These are phyloP conservation scores for Aschersonia sp. DNA, from an alignment of 2,329 filamentous ascomycete genomes.

Conservation along the genomic window DNA sequence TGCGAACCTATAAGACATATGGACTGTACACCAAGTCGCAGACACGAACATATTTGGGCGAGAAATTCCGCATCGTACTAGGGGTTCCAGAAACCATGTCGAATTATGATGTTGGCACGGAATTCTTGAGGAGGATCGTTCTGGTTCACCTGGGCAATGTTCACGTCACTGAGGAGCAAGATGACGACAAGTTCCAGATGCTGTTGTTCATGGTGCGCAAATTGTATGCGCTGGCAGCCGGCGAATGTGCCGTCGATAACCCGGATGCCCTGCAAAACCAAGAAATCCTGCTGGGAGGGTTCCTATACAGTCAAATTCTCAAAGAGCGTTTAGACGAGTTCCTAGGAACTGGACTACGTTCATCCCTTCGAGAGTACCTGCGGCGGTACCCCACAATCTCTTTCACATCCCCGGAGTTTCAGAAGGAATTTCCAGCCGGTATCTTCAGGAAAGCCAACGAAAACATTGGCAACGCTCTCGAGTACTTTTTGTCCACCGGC, in stretches of 20 bases:
- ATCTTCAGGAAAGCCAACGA: conserved; percentile 75
- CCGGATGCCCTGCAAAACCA: conserved; percentile 95
- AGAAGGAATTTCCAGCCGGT: conserved; percentile 61
- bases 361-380: conserved; percentile 40
- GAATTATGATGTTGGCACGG: conserved; percentile 78
- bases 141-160: conserved; percentile 81
- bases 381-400: conserved; percentile 44
- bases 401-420: conserved; percentile 66
- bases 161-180: conserved; percentile 69
- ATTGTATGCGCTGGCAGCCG: conserved; percentile 81
- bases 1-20: conserved; percentile 90
- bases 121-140: conserved; percentile 81
- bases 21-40: conserved; percentile 67
- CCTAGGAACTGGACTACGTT: conserved; percentile 40
- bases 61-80: conserved; percentile 81
- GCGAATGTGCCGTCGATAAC: conserved; percentile 87
- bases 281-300: conserved; percentile 84
- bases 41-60: conserved; percentile 73
- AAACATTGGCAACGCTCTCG: conserved; percentile 71
- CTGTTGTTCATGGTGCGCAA: conserved; percentile 94
- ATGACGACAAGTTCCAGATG: conserved; percentile 87
- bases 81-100: conserved; percentile 71
- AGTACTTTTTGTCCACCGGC: conserved; percentile 93
- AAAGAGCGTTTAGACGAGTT: conserved; percentile 93
- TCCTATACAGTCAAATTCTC: conserved; percentile 86